Base-by-base conservation (phyloP, 139 green algal species). In the Chlamydomonas applanata region DNA sequence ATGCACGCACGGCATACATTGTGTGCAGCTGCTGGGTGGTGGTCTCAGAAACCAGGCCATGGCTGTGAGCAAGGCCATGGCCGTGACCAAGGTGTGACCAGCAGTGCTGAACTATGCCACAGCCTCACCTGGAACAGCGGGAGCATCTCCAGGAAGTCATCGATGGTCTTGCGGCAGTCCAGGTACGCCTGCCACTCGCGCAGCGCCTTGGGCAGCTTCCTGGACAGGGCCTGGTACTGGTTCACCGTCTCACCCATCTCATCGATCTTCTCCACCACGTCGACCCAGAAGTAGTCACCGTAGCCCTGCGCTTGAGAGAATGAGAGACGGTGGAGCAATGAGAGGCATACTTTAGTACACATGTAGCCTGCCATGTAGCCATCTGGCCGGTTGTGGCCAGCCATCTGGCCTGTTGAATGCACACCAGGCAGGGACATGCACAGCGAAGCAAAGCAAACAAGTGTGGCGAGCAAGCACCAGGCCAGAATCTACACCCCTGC, bases 131-230 rank as follows among this genome's bases (percentile, higher is more conserved):
- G 89, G 71, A 97, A 93, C 13, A 98, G 87, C 19, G 94, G 94
- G 49, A 98, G 79, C 82, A 96, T 85, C 75, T 93, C 89, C 72
- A 94, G 68, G 74, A 98, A 97, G 79, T 97, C 89, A 74, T 98
- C 94, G 67, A 98, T 97, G 35, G 85, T 92, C 53, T 75, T 72
- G 36, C 76, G 46, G 85, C 91, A 97, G 82, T 95, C 94, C 27
- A 89, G 77, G 81, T 95, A 97, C 1, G 94, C 93, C 27, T 83
- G 88, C 94, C 93, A 97, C 57, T 97, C 94, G 24, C 92, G 83
- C 72, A 98, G 84, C 20, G 90, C 88, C 81, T 93, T 97, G 40
- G 94, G 92, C 65, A 98, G 89, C 83, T 91, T 94, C 82, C 94
- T 95, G 68, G 60, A 85, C 74, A 89, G 81, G 5, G 73, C 72